Conservation (phyloP, 2,329 filamentous ascomycete genomes). For the Fusarium fujikuroi region DNA sequence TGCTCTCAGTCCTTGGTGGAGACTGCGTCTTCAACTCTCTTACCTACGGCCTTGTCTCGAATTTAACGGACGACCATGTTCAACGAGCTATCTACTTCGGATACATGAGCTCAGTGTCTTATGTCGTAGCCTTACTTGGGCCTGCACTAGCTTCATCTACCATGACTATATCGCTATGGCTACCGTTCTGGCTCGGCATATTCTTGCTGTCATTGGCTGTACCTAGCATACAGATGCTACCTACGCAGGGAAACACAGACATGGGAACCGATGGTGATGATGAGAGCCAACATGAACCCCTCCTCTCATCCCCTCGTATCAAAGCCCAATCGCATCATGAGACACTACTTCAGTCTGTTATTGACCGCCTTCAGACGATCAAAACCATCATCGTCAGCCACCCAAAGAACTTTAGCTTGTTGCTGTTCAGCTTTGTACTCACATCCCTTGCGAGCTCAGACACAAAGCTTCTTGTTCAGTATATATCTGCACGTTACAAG, state of each 20-base stretch:
- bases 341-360: constrained; percentile 30
- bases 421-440: constrained; percentile 58
- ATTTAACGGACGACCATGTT: constrained; percentile 56
- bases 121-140: constrained; percentile 58
- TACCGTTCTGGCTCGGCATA: constrained; percentile 52
- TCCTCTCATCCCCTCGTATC: constrained; percentile 53
- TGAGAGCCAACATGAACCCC: constrained; percentile 51
- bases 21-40: constrained; percentile 64
- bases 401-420: constrained; percentile 55
- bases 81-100: constrained; percentile 62
- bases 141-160: constrained; percentile 58
- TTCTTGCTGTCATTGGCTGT: constrained; percentile 28
- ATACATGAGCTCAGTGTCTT: constrained; percentile 61
- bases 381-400: constrained; percentile 50
- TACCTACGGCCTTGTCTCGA: constrained; percentile 57
- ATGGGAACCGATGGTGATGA: background rate
- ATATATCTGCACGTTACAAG: constrained; percentile 60
- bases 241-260: background rate
- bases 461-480: constrained; percentile 61
- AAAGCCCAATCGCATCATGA: constrained; percentile 48
- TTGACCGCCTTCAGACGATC: constrained; percentile 43
- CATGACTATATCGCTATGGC: constrained; percentile 56
- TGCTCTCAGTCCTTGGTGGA: constrained; percentile 58
- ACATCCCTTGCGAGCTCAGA: constrained; percentile 62
- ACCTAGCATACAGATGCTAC: constrained; percentile 28